Evolutionary conservation across 1,284 basidiomycete species (phyloP).

Genomic region (Microbotryum lychnidis-dioicae): DNA sequence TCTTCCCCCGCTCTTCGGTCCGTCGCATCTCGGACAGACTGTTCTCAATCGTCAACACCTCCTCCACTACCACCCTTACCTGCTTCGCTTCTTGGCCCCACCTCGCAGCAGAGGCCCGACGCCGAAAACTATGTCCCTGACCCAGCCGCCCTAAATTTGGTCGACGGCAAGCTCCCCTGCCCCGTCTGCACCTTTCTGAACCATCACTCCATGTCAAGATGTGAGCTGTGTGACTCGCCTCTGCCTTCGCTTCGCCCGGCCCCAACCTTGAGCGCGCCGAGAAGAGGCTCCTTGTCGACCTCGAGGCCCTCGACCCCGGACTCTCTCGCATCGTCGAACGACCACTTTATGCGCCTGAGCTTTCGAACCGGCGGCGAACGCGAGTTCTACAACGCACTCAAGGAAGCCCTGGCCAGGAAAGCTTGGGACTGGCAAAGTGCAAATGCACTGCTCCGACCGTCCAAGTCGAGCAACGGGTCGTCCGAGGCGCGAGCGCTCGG

Average conservation of each 20-base stretch:
- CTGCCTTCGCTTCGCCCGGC: constrained; percentile 44
- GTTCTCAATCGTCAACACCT: not conserved
- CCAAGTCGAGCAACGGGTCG: not conserved
- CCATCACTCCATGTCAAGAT: constrained; percentile 60
- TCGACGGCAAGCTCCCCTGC: constrained; percentile 51
- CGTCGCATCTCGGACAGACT: not conserved
- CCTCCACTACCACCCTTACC: not conserved
- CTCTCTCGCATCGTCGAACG: constrained; percentile 39
- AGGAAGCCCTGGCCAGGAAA: constrained; percentile 64
- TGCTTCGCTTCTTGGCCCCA: not conserved
- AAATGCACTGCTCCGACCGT: not conserved
- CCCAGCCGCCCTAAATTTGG: not conserved
- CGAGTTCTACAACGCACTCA: constrained; percentile 69
- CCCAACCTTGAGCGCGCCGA: constrained; percentile 28
- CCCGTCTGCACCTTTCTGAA: constrained; percentile 88
- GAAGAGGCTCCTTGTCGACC: constrained; percentile 23
- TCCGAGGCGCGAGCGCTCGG: not conserved
- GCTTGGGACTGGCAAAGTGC: constrained; percentile 54
- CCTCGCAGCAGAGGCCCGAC: not conserved
- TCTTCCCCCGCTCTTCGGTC: constrained; percentile 12
- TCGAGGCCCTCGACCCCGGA: constrained; percentile 52
- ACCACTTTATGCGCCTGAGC: constrained; percentile 50
- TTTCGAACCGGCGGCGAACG: constrained; percentile 88
- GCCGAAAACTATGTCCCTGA: not conserved
- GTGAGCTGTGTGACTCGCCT: constrained; percentile 79